phyloP scores from a whole-genome alignment of 768 basidiomycete genomes.

The Tricholomella constricta region DNA sequence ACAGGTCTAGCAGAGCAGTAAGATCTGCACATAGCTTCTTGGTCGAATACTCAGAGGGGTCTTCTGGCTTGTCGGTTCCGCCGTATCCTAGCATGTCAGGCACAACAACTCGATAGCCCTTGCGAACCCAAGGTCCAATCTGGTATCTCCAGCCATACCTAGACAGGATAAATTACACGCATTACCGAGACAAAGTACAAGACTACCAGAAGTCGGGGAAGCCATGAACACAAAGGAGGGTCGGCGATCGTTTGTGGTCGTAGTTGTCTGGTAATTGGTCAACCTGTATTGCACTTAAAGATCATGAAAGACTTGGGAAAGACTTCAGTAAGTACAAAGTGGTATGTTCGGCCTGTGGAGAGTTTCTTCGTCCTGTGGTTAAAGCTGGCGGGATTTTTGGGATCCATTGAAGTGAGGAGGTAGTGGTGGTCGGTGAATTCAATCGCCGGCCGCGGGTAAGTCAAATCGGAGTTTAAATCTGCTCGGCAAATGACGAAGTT shows the following conservation, averaged over 20 bases:
- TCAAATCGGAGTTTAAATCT: constrained; percentile 25
- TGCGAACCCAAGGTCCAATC: constrained; percentile 66
- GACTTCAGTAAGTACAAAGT: constrained; percentile 48
- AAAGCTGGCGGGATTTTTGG: constrained; percentile 44
- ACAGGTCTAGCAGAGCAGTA: constrained; percentile 60
- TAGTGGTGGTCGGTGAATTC: not conserved
- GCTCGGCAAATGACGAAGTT: constrained; percentile 19
- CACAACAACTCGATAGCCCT: constrained; percentile 64
- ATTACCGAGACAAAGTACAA: not conserved
- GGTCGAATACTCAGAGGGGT: constrained; percentile 56
- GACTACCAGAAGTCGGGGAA: constrained; percentile 67
- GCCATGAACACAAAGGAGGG: constrained; percentile 77
- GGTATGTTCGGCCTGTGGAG: constrained; percentile 64
- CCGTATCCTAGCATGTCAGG: constrained; percentile 71
- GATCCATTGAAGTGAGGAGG: constrained; percentile 49
- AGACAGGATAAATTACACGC: not conserved
- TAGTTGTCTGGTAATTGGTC: constrained; percentile 60
- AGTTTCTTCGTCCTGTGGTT: constrained; percentile 53
- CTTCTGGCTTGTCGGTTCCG: constrained; percentile 60
- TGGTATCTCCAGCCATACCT: constrained; percentile 81
- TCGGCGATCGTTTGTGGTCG: constrained; percentile 41
- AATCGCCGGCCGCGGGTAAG: not conserved
- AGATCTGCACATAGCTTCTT: constrained; percentile 64
- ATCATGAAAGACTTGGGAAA: not conserved
- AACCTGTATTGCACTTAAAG: constrained; percentile 27